Conservation (phyloP, 2,329 filamentous ascomycete species). For the Fusarium lyarnte region DNA sequence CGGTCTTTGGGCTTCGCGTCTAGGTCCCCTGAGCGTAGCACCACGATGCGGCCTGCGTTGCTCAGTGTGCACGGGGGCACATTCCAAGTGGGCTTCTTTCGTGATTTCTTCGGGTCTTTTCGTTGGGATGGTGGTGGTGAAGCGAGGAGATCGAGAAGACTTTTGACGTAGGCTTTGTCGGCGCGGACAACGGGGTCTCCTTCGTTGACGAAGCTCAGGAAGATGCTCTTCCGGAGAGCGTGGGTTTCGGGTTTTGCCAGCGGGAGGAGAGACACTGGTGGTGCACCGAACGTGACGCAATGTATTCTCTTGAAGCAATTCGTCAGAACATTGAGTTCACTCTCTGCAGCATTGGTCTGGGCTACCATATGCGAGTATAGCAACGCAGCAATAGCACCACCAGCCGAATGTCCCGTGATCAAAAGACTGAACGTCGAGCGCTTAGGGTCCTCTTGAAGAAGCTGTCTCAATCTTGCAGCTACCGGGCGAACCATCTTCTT, state of each 20-base stretch:
- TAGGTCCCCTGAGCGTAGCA: conserved; percentile 65
- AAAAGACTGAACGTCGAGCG: conserved; percentile 75
- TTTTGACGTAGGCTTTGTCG: conserved; percentile 79
- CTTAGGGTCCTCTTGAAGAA: conserved; percentile 76
- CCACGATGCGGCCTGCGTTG: conserved; percentile 74
- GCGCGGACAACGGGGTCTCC: conserved; percentile 83
- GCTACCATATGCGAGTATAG: conserved; percentile 85
- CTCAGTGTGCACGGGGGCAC: conserved; percentile 74
- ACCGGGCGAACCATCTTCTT: conserved; percentile 79
- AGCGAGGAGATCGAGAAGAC: conserved; percentile 75
- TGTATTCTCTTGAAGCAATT: conserved; percentile 81
- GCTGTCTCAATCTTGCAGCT: conserved; percentile 72
- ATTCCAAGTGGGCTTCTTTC: conserved; percentile 63
- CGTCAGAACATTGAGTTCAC: conserved; percentile 75
- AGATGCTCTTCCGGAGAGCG: conserved; percentile 72
- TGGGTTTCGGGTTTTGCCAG: conserved; percentile 65
- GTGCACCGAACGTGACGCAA: conserved; percentile 87
- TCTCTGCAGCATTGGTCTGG: conserved; percentile 61
- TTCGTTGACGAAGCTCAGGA: conserved; percentile 85
- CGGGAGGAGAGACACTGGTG: conserved; percentile 78
- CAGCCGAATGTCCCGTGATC: conserved; percentile 87
- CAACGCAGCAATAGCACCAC: conserved; percentile 82
- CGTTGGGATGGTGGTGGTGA: conserved; percentile 56
- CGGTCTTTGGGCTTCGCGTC: conserved; percentile 52
- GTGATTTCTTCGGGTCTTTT: conserved; percentile 20